phyloP scores from a whole-genome alignment of 2,329 filamentous ascomycete species.

The Pseudocercospora musae region DNA sequence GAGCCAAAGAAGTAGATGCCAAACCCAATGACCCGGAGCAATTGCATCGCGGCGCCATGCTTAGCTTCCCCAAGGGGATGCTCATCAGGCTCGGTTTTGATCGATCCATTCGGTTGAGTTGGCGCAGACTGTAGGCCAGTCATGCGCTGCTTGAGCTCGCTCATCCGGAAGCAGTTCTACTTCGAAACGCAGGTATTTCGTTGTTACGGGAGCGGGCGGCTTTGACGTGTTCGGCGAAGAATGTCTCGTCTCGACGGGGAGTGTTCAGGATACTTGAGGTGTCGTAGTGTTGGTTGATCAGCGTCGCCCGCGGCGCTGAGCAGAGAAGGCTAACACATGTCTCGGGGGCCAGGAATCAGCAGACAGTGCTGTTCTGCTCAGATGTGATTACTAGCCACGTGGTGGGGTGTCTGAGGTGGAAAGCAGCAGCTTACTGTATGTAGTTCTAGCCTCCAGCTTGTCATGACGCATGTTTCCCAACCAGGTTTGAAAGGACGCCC shows the following conservation, averaged over 20 bases:
- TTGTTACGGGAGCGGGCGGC: not conserved
- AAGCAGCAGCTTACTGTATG: not conserved
- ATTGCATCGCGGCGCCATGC: slow-evolving; percentile 43
- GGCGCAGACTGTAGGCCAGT: slow-evolving; percentile 9
- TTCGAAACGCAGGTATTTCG: not conserved
- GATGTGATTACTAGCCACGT: not conserved
- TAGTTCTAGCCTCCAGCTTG: no score
- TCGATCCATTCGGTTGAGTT: not conserved
- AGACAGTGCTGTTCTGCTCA: not conserved
- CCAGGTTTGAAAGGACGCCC: not conserved
- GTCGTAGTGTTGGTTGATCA: not conserved
- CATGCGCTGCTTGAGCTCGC: slow-evolving; percentile 27
- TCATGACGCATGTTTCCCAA: not conserved
- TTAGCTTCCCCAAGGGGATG: slow-evolving; percentile 38
- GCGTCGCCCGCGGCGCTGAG: slow-evolving; percentile 18
- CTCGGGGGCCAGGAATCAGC: not conserved
- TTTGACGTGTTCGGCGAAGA: not conserved
- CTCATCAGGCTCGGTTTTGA: slow-evolving; percentile 9
- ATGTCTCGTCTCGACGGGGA: not conserved
- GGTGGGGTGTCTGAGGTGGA: not conserved
- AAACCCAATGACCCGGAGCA: slow-evolving; percentile 44
- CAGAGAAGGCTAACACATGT: slow-evolving; percentile 1
- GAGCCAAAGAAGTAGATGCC: slow-evolving; percentile 46
- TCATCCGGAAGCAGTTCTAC: slow-evolving; percentile 11
- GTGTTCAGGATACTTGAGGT: not conserved